Evolutionary conservation across 2,329 filamentous ascomycete genomes (phyloP), one percentile per base, ranked within the genome.

Genomic region (Biscogniauxia marginata): DNA sequence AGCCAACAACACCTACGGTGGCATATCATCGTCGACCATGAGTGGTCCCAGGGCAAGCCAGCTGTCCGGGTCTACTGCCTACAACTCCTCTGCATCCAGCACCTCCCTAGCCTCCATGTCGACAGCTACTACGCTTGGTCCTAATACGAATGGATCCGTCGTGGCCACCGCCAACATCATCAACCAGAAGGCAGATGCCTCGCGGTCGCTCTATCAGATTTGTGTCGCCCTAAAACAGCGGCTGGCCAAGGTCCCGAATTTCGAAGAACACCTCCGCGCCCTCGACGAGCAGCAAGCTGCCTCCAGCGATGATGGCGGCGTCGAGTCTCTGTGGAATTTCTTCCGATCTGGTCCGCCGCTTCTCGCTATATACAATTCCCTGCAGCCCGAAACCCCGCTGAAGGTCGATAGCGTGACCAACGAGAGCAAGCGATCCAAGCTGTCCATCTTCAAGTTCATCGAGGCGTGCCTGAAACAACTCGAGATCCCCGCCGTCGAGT

Each of bases 141-240:
- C 65, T n/a, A 62, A 67, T 8, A 76, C 80, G 48, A 84, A 79
- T 57, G 85, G 85, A 47, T 84, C 84, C 58, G 84, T 93, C 59
- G 78, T 91, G 67, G 89, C 92, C 58, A 91, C 89, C 57, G 84
- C 90, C 73, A 97, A 96, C 74, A 96, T 99, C 73, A 96, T 99
- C 80, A 99, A 99, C 76, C 90, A 93, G 74, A 90, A 91, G 72
- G 95, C 93, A 71, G 93, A 96, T 72, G 93, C 95, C 63, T 91
- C 90, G 54, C 84, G 88, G 57, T 97, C 93, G 9, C 84, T 99
- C 21, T 99, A 96, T 74, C 93, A 98, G 74, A 96, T 96, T 73
- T 98, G 95, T 73, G 83, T 96, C 64, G 86, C 88, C 53, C 80
- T 98, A 59, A 91, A 90, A 71, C 86, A 88, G 75, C 86, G 95